Percentiles rank a stretch among this genome's conserved stretches.
Evolutionary conservation across 2,329 filamentous ascomycete genomes (phyloP).

Genomic region (Colletotrichum camelliae): DNA sequence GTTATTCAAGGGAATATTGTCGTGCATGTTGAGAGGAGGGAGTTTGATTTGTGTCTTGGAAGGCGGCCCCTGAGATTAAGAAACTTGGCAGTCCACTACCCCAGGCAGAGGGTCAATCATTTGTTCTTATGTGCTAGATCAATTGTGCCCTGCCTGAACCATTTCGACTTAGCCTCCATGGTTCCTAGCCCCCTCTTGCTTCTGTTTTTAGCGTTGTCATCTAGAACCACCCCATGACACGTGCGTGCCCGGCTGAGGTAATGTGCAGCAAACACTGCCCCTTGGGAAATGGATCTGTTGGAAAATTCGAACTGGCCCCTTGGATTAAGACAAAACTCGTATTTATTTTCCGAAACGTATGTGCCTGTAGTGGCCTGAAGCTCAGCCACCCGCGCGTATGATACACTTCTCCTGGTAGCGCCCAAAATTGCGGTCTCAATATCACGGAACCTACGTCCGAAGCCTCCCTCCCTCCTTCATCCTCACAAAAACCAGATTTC

Average conservation of each 20-base stretch:
- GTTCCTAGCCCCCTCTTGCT: background rate
- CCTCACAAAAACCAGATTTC: background rate
- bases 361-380: background rate
- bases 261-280: background rate
- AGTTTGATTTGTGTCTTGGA: background rate
- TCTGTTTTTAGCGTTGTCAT: background rate
- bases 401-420: background rate
- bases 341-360: background rate
- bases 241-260: background rate
- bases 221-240: background rate
- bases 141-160: background rate
- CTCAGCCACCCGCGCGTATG: background rate
- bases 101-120: background rate
- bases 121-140: background rate
- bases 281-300: background rate
- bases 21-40: background rate
- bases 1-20: background rate
- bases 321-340: background rate
- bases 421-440: background rate
- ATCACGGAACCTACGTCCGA: background rate
- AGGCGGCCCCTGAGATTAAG: background rate
- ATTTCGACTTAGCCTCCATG: background rate
- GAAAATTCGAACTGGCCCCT: background rate
- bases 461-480: background rate
- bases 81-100: background rate